Base-by-base conservation (phyloP, 2,329 filamentous ascomycete species). In the Aureobasidium namibiae region DNA sequence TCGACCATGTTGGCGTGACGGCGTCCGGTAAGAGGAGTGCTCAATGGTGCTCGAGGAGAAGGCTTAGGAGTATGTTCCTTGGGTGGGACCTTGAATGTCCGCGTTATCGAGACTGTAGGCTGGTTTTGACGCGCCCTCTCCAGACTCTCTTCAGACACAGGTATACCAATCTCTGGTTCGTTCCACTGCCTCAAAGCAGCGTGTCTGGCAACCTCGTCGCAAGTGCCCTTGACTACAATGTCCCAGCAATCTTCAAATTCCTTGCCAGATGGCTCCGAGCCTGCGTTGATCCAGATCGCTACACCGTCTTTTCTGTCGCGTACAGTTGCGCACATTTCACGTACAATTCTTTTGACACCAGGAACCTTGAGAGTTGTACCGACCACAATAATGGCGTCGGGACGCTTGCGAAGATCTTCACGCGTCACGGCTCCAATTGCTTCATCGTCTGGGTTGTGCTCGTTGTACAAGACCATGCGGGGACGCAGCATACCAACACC, bases 351-450 rank as follows among this genome's bases (percentile, higher is more conserved):
- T 62, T 89, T 85, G 44, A 96, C 91, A 9, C 94, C 94, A 0
- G 92, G 92, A 52, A 99, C 92, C 71, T 97, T 97, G 66, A 99
- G 77, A 61, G 90, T 96, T 2, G 94, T 99, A 56, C 94, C 94
- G 9, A 96, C 94, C 29, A 99, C 94, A 65, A 99, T 85, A 26
- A 99, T 82, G 18, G 92, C 92, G 71, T 97, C 94, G 0, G 94
- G 92, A 38, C 91, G 82, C 42, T 87, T 83, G 62, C 90, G 88
- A 61, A 97, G 77, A 70, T 99, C 94, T 4, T 92, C 87, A 64
- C 85, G 85, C 54, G 92, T 90, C 41, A 96, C 92, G 23, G 89
- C 89, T 44, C 92, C 92, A 70, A 99, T 99, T 14, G 94, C 92
- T 66, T 96, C 92, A 65, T 94, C 90, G 65, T 99, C 94, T 0